Conservation (phyloP, 441 rosid genomes). For the Isatis lusitanica region DNA sequence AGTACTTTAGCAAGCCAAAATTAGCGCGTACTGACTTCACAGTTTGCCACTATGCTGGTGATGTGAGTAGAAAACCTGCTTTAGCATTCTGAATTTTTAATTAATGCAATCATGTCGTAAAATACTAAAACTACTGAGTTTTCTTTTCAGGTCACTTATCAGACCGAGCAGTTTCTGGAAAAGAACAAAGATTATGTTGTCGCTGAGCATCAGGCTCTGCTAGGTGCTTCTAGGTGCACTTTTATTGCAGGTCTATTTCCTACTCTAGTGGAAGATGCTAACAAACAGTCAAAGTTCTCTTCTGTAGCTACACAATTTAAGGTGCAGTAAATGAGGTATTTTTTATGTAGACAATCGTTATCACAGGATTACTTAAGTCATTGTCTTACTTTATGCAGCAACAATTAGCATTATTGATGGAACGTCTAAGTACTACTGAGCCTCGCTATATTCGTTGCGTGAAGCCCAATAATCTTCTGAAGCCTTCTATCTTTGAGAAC, state of each 20-base stretch:
- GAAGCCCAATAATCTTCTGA: constrained; percentile 89
- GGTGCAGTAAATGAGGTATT: constrained; percentile 47
- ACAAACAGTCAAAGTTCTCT: constrained; percentile 80
- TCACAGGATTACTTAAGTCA: constrained; percentile 15
- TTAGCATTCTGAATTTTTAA: neutral
- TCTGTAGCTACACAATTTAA: constrained; percentile 88
- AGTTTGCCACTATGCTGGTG: constrained; percentile 89
- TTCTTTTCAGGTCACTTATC: constrained; percentile 78
- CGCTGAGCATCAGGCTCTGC: constrained; percentile 84
- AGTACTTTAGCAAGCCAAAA: constrained; percentile 86
- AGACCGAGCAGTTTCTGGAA: constrained; percentile 82
- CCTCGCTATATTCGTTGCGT: constrained; percentile 95
- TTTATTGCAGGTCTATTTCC: constrained; percentile 77
- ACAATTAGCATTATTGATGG: constrained; percentile 77
- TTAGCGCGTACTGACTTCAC: constrained; percentile 86
- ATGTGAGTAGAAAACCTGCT: constrained; percentile 52
- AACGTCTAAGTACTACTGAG: constrained; percentile 80
- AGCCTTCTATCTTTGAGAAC: constrained; percentile 84
- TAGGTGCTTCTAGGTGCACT: constrained; percentile 75
- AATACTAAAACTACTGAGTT: constrained; percentile 10
- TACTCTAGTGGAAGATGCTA: constrained; percentile 58
- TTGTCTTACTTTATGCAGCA: constrained; percentile 52
- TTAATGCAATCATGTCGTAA: neutral
- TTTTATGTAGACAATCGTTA: constrained; percentile 2
- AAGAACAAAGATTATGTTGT: constrained; percentile 92